phyloP scores from a whole-genome alignment of 257 asterid species.

The Solanum paucissectum region DNA sequence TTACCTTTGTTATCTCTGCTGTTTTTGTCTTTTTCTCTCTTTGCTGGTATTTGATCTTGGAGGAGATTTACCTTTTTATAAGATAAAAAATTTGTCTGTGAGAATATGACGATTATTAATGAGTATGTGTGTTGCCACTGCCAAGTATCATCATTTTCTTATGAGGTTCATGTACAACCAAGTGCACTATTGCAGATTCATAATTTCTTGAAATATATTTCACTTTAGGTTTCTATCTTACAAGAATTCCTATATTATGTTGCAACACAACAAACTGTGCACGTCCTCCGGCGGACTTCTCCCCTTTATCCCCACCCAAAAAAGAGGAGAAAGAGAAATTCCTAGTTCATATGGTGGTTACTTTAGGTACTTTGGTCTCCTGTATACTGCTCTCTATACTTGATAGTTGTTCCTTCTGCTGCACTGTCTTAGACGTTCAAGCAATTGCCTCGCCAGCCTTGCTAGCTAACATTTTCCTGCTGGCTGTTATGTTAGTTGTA shows the following conservation, averaged over 20 bases:
- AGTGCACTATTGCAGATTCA: neutral
- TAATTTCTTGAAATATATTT: neutral
- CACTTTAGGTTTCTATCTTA: neutral
- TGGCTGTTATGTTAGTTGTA: neutral
- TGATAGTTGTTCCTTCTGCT: neutral
- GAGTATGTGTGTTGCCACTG: neutral
- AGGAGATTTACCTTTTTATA: neutral
- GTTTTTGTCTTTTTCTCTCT: neutral
- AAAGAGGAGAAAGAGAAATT: neutral
- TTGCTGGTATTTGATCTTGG: neutral
- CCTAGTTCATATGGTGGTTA: neutral
- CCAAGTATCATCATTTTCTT: neutral
- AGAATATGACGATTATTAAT: neutral
- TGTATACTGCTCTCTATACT: neutral
- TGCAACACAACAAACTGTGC: neutral
- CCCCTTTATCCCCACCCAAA: neutral
- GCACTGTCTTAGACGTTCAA: neutral
- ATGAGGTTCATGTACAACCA: neutral
- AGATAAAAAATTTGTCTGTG: neutral
- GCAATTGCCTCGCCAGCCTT: neutral
- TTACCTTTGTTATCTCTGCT: neutral
- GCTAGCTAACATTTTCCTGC: neutral
- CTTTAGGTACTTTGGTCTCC: neutral
- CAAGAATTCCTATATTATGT: neutral
- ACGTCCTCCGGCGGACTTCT: neutral